Base-by-base conservation (phyloP, 306 rosid genomes). In the Sicyos baderoa region DNA sequence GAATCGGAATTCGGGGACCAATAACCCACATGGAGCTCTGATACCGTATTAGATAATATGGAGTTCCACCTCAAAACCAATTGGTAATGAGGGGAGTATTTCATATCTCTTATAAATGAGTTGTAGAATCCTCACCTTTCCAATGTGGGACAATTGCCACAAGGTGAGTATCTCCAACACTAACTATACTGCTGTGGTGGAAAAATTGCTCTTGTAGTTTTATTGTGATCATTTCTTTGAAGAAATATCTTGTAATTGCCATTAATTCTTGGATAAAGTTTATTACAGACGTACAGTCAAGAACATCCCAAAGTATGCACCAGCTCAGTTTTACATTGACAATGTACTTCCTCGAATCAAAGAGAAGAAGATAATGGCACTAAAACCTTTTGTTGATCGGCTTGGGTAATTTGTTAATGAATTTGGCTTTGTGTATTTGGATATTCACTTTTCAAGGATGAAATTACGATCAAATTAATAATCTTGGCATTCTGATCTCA, bases 311-410 rank as follows among this genome's bases (percentile, higher is more conserved):
- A 93, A 93, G 76, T 93, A 93, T 84, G 99, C 99, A 73, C 90
- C 97, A 0, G 97, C 97, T 4, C 91, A 93, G 35, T 93, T 93
- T 88, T 93, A 90, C 81, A 90, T 93, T 1, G 99, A 93, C 82
- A 93, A 93, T 80, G 99, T 93, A 81, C 87, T 93, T 75, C 99
- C 99, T 60, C 95, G 97, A 71, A 61, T 93, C 81, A 93, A 93
- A 91, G 99, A 93, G 84, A 93, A 93, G 86, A 90, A 90, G 84
- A 90, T 93, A 77, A 93, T 93, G 99, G 88, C 99, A 75, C 84
- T 93, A 70, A 93, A 93, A 85, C 99, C 99, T 70, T 93, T 93
- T 85, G 99, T 93, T 35, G 99, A 93, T 69, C 81, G 99, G 68
- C 99, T 93, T 56, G 99, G 99, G 99, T 93, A 81, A 80, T 92